Conservation (phyloP, 345 rosid species). For the Aquilaria yunnanensis region DNA sequence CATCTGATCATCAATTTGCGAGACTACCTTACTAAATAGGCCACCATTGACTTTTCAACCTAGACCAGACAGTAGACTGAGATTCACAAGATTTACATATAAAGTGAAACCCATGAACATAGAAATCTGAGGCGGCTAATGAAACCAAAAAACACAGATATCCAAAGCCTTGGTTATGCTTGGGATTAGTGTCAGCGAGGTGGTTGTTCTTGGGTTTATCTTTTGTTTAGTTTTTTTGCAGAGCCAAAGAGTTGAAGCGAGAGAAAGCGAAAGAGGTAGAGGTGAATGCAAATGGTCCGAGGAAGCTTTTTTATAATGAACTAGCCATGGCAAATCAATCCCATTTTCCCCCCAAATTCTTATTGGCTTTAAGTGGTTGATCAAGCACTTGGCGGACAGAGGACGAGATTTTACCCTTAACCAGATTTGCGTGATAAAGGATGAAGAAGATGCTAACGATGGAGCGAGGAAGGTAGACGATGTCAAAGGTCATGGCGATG, state of each 20-base stretch:
- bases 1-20: not conserved
- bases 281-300: constrained; percentile 17
- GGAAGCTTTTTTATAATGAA: constrained; percentile 14
- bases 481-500: too few relatives aligned
- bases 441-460: too few relatives aligned
- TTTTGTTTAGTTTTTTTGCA: not conserved
- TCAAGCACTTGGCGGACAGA: too few relatives aligned
- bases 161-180: not conserved
- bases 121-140: not conserved
- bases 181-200: not conserved
- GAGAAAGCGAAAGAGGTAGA: not conserved
- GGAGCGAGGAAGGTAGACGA: too few relatives aligned
- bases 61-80: not conserved
- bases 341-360: too few relatives aligned
- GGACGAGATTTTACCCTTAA: too few relatives aligned
- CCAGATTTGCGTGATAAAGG: too few relatives aligned
- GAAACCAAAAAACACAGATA: too few relatives aligned
- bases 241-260: not conserved
- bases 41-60: not conserved
- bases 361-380: too few relatives aligned
- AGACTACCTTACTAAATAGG: not conserved
- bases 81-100: not conserved
- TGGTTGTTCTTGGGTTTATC: not conserved
- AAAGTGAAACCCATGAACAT: not conserved
- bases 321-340: constrained; percentile 16